These are phyloP conservation scores for Ceriops decandra DNA, from an alignment of 345 rosid genomes.

Conservation along the genomic window DNA sequence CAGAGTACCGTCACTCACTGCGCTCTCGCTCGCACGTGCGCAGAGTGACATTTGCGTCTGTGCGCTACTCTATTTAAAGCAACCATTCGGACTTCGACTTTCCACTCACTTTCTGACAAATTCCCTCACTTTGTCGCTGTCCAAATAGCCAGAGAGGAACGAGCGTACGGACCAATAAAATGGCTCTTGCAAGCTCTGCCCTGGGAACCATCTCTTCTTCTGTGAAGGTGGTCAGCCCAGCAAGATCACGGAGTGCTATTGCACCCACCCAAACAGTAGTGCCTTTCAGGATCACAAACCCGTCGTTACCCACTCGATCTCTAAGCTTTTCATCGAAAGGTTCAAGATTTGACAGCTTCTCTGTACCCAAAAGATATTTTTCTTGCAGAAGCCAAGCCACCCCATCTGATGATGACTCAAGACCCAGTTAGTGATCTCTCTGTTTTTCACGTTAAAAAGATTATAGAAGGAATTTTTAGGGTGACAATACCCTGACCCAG, in stretches of 20 bases:
- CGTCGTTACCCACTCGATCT: slow-evolving; percentile 3
- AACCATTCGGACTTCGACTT: too few relatives aligned
- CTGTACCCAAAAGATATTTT: slow-evolving; percentile 31
- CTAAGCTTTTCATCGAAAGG: not conserved
- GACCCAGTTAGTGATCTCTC: slow-evolving; percentile 28
- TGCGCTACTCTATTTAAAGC: too few relatives aligned
- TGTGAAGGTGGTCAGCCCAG: slow-evolving; percentile 14
- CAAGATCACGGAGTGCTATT: slow-evolving; percentile 14
- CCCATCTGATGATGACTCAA: slow-evolving; percentile 22
- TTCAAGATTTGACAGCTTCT: slow-evolving; percentile 6
- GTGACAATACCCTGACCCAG: not conserved
- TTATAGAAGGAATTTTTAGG: not conserved
- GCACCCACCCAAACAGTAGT: slow-evolving; percentile 6
- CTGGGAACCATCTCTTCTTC: slow-evolving; percentile 24
- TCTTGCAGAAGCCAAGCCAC: slow-evolving; percentile 43
- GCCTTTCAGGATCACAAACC: slow-evolving; percentile 19
- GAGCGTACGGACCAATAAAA: slow-evolving; percentile 6
- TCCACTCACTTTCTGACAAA: too few relatives aligned
- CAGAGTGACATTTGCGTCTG: too few relatives aligned
- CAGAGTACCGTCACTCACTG: too few relatives aligned
- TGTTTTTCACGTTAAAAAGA: not conserved
- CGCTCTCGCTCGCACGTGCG: too few relatives aligned
- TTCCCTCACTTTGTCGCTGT: not conserved
- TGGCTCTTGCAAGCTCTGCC: slow-evolving; percentile 38
- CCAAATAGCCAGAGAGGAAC: not conserved